phyloP scores from a whole-genome alignment of 2,329 filamentous ascomycete species.

The Colletotrichum liaoningense region DNA sequence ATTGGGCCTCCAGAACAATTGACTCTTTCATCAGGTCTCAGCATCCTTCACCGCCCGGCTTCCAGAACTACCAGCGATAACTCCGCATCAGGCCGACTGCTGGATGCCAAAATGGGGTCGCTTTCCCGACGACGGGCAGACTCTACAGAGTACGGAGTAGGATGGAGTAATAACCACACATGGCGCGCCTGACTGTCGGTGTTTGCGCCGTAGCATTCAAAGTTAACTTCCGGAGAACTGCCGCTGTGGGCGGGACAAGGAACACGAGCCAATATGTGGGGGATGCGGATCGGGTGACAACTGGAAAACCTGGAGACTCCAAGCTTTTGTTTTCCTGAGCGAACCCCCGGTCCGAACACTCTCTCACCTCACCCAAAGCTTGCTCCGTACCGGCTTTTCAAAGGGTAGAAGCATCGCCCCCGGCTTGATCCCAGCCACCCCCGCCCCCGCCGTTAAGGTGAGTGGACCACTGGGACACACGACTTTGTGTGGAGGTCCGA shows the following conservation, averaged over 20 bases:
- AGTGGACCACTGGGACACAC: slow-evolving; percentile 1
- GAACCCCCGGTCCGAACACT: background rate
- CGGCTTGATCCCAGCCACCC: slow-evolving; percentile 14
- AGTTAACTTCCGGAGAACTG: slow-evolving; percentile 12
- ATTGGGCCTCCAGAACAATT: background rate
- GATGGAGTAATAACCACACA: background rate
- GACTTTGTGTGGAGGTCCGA: slow-evolving; percentile 31
- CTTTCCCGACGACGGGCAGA: background rate
- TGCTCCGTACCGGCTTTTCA: background rate
- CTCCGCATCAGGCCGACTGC: background rate
- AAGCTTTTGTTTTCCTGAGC: slow-evolving; percentile 8
- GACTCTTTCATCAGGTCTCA: background rate
- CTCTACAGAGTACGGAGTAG: background rate
- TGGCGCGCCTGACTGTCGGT: background rate
- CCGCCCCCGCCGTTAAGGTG: slow-evolving; percentile 18
- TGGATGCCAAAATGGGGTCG: background rate
- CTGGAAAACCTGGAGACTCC: slow-evolving; percentile 31
- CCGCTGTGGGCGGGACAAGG: slow-evolving; percentile 8
- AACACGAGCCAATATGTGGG: slow-evolving; percentile 13
- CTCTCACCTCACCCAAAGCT: too few species aligned
- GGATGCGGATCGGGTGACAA: slow-evolving; percentile 29
- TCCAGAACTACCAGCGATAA: background rate
- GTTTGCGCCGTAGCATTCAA: background rate
- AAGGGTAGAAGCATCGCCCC: background rate
- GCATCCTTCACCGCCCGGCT: background rate